phyloP scores from a whole-genome alignment of 148 eudicot species.

The Rhododendron vialii region DNA sequence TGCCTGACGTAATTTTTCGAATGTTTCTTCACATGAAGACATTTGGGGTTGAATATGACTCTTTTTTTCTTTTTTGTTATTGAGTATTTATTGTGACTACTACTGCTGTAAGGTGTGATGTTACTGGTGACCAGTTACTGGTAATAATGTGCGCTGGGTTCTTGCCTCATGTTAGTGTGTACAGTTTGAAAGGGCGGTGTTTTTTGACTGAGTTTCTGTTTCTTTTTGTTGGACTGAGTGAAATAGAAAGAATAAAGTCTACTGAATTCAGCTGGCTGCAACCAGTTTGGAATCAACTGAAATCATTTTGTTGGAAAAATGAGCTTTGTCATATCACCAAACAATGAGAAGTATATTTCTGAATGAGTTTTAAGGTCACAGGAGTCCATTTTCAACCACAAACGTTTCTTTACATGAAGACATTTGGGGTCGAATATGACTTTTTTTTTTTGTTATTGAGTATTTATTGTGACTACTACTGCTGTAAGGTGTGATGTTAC shows the following conservation, averaged over 20 bases:
- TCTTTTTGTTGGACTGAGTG: not conserved
- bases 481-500: slow-evolving; percentile 2
- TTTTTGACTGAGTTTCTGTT: not conserved
- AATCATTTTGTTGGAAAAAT: not conserved
- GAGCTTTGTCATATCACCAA: not conserved
- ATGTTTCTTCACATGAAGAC: not conserved
- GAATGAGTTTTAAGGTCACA: not conserved
- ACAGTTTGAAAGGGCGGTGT: not conserved
- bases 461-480: not conserved
- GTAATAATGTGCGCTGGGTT: slow-evolving; percentile 2
- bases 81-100: not conserved
- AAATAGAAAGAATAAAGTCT: not conserved
- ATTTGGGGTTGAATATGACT: not conserved
- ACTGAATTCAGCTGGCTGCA: slow-evolving; percentile 5
- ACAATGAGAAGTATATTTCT: not conserved
- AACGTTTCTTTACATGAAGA: not conserved
- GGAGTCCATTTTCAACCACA: not conserved
- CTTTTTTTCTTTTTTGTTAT: not conserved
- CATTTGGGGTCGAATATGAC: not conserved
- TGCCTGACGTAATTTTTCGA: not conserved
- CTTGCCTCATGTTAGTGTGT: not conserved
- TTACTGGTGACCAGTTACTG: not conserved
- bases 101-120: not conserved
- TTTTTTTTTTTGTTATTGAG: not conserved
- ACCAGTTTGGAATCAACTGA: too few relatives aligned